A percentile compares a stretch with the other conserved stretches of the same genome.
These are phyloP conservation scores for Salix brachista DNA, from an alignment of 345 rosid genomes.

Conservation along the genomic window DNA sequence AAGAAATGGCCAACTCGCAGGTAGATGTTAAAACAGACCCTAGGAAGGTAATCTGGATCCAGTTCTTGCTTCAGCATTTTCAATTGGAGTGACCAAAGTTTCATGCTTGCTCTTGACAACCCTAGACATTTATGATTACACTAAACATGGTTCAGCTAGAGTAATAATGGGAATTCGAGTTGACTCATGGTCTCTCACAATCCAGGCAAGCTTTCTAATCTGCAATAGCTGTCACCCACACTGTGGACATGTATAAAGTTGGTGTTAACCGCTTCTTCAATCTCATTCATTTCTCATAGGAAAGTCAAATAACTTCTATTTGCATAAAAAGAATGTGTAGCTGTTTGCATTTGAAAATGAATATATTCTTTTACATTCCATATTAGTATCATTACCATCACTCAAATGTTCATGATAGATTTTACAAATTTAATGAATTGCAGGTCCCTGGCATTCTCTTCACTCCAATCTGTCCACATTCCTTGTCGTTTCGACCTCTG, in stretches of 20 bases:
- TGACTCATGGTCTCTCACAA: not conserved
- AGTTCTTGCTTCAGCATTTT: not conserved
- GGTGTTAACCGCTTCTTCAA: not conserved
- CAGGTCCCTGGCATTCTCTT: constrained; percentile 98
- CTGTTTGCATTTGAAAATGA: not conserved
- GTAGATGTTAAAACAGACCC: not conserved
- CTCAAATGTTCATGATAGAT: not conserved
- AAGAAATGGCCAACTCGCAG: not conserved
- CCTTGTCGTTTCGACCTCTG: constrained; percentile 91
- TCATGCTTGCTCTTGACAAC: not conserved
- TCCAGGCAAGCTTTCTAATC: not conserved
- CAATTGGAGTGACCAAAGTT: not conserved
- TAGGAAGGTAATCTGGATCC: not conserved
- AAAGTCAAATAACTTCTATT: no score
- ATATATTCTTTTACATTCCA: not conserved
- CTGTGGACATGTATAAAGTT: not conserved
- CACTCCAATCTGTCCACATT: constrained; percentile 97
- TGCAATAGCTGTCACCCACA: not conserved
- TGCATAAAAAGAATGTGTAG: not conserved
- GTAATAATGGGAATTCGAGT: not conserved
- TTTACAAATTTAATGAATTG: not conserved
- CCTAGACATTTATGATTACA: not conserved
- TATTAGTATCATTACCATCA: not conserved
- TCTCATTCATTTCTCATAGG: no score
- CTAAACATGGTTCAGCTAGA: not conserved